Percentiles rank a stretch among this genome's conserved stretches.
Conservation (phyloP, 352 stramenopile genomes). For the Saprolegnia parasitica region DNA sequence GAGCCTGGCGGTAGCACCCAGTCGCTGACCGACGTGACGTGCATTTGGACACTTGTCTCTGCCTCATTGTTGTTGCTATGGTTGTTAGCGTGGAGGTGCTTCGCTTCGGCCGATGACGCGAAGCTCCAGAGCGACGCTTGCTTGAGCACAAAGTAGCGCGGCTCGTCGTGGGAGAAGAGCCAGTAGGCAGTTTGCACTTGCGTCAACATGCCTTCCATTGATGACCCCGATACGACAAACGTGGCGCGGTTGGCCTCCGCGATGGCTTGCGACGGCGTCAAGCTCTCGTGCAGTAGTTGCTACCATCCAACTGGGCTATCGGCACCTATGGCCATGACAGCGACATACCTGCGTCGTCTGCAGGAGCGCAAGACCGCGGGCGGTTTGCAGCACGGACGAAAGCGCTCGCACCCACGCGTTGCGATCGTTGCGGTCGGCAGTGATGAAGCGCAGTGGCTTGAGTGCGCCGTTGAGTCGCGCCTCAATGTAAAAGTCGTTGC, state of each 20-base stretch:
- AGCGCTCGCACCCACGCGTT: slow-evolving; percentile 16
- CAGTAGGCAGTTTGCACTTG: slow-evolving; percentile 35
- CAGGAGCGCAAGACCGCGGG: slow-evolving; percentile 8
- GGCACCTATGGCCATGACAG: neutral
- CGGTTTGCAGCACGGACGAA: neutral
- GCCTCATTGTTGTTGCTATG: slow-evolving; percentile 19
- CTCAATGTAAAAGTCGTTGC: slow-evolving; percentile 22
- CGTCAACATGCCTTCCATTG: slow-evolving; percentile 52
- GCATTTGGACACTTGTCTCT: slow-evolving; percentile 33
- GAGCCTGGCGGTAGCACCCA: slow-evolving; percentile 34
- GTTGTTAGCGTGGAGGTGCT: slow-evolving; percentile 11
- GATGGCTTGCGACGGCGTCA: too few relatives aligned
- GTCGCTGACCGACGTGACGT: slow-evolving; percentile 41
- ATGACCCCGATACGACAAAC: slow-evolving; percentile 37
- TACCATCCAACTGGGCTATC: neutral
- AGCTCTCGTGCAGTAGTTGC: too few relatives aligned
- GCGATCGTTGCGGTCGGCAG: slow-evolving; percentile 7
- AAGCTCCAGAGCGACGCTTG: slow-evolving; percentile 37
- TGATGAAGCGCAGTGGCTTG: slow-evolving; percentile 12
- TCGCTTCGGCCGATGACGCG: slow-evolving; percentile 27
- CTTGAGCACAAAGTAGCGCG: slow-evolving; percentile 42
- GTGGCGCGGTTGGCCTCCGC: neutral
- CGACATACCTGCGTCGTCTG: neutral
- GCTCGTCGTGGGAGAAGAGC: slow-evolving; percentile 9
- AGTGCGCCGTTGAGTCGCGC: neutral